phyloP scores from a whole-genome alignment of 768 basidiomycete genomes.

The Serendipita sp. region DNA sequence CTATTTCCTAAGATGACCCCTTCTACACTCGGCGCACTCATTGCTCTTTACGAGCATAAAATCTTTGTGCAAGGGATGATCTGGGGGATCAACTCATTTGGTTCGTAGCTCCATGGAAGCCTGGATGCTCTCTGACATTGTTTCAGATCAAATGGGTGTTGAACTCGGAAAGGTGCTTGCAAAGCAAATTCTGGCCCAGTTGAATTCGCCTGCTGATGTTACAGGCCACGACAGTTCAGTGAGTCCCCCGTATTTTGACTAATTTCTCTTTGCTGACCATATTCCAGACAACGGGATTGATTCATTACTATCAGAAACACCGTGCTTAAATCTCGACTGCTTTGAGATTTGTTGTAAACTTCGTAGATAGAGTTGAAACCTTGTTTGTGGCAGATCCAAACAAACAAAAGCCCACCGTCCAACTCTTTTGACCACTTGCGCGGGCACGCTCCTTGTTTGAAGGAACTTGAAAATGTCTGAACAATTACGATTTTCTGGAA shows the following conservation, averaged over 20 bases:
- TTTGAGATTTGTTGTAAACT: not conserved
- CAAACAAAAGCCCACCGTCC: not conserved
- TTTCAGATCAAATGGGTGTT: conserved; percentile 93
- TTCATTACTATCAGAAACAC: conserved; percentile 90
- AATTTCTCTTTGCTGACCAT: not conserved
- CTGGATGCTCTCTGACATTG: not conserved
- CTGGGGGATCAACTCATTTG: conserved; percentile 98
- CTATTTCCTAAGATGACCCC: conserved; percentile 89
- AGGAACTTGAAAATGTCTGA: conserved; percentile 40
- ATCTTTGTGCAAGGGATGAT: conserved; percentile 94
- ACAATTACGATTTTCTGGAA: conserved; percentile 80
- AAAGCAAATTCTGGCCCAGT: conserved; percentile 84
- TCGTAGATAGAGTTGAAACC: not conserved
- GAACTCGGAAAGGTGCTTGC: conserved; percentile 96
- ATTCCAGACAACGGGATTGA: conserved; percentile 76
- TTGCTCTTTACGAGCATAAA: conserved; percentile 95
- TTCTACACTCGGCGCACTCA: conserved; percentile 72
- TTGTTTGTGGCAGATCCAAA: not conserved
- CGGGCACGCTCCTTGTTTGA: not conserved
- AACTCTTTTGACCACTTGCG: not conserved
- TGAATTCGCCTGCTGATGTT: conserved; percentile 62
- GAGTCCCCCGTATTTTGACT: conserved; percentile 13
- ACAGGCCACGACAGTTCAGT: conserved; percentile 78
- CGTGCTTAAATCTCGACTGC: conserved; percentile 21
- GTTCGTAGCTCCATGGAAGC: conserved; percentile 24